Base-by-base conservation (phyloP, 2,329 filamentous ascomycete genomes). In the Aspergillus aculeatus region DNA sequence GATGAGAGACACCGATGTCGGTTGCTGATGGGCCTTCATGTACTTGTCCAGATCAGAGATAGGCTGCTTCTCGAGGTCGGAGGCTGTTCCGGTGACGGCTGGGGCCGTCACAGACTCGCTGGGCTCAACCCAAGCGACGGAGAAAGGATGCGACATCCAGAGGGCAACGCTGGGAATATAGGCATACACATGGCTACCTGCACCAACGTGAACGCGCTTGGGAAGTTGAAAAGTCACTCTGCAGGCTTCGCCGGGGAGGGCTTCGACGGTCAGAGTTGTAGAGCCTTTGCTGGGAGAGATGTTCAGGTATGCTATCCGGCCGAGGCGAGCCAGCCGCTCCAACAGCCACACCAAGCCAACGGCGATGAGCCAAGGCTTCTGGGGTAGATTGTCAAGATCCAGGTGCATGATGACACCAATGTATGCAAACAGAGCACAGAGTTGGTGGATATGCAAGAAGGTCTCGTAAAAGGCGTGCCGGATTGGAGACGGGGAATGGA, bases 171-270 rank as follows among this genome's bases (percentile, higher is more conserved):
- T 72, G 2, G 85, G 85, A 58, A 87, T 79, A 73, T 86, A 87
- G 59, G 82, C 80, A 71, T 84, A 86, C 10, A 86, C 84, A 69
- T 87, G 84, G 68, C 81, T 82, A 54, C 85, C 85, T 5, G 85
- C 83, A 35, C 75, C 72, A 64, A 84, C 80, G 16, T 74, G 75
- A 71, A 83, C 82, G 38, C 80, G 79, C 59, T 83, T 80, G 14
- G 82, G 81, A 50, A 87, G 76, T 63, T 85, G 79, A 72, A 86
- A 85, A 31, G 85, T 87, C 24, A 88, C 82, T 56, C 83, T 80
- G 65, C 83, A 85, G 41, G 85, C 84, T 69, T 86, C 84, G 26
- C 82, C 81, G 2, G 83, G 83, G 51, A 88, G 77, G 54, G 85
- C 86, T 67, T 87, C 80, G 50, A 87, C 80, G 29, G 79, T 80